Conservation (phyloP, 495 filamentous ascomycete genomes). For the Penicillium canescens region DNA sequence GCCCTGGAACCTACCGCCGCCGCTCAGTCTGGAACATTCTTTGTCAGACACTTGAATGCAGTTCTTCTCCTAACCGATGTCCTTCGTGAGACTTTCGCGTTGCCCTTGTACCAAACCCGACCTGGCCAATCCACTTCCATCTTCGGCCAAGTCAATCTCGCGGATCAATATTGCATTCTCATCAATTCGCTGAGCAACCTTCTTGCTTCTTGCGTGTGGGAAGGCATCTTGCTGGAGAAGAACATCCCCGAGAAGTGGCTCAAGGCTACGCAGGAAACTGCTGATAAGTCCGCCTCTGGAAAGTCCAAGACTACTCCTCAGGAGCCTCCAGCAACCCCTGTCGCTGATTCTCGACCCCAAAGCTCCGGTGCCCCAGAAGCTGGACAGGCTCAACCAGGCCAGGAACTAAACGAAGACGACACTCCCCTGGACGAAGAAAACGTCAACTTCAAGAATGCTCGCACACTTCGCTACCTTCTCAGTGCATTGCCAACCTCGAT, state of each 20-base stretch:
- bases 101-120: conserved; percentile 61
- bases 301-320: conserved; percentile 37
- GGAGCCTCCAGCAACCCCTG: conserved; percentile 11
- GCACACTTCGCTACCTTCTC: conserved; percentile 72
- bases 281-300: conserved; percentile 45
- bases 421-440: conserved; percentile 46
- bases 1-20: conserved; percentile 18
- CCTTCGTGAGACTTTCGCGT: conserved; percentile 70
- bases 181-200: conserved; percentile 72
- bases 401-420: conserved; percentile 38
- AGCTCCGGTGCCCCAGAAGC: conserved; percentile 20
- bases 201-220: conserved; percentile 75
- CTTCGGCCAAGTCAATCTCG: conserved; percentile 73
- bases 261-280: conserved; percentile 57
- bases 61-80: conserved; percentile 72
- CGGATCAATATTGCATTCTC: conserved; percentile 72
- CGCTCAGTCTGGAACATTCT: conserved; percentile 63
- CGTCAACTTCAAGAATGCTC: conserved; percentile 74
- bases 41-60: conserved; percentile 74
- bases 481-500: conserved; percentile 70
- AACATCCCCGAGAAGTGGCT: conserved; percentile 67
- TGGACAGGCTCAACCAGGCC: conserved; percentile 23
- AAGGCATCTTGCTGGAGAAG: conserved; percentile 74
- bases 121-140: conserved; percentile 50
- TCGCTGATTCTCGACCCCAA: conserved; percentile 18